Evolutionary conservation across 495 filamentous ascomycete species (phyloP), one percentile per base, ranked within the genome.

Genomic region (Mytilinidion resinicola): DNA sequence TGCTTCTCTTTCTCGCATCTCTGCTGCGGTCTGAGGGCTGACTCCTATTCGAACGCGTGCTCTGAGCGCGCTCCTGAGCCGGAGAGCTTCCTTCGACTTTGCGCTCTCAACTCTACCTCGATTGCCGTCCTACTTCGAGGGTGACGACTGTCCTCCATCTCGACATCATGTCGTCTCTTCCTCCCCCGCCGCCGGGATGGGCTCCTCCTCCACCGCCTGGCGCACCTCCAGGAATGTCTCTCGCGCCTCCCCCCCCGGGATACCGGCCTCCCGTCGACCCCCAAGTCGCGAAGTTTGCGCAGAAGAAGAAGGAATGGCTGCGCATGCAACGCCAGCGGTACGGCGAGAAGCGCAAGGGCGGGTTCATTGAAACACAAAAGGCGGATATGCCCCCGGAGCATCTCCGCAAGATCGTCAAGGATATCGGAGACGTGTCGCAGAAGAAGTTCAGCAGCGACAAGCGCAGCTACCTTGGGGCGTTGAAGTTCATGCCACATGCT

Each of bases 401-500:
- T 84, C 70, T 97, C 68, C 89, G 95, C 59, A 99, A 99, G 77
- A 96, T 96, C 60, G 90, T 99, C 50, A 90, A 86, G 73, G 95
- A 99, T 73, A 97, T 99, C 69, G 95, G 95, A 60, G 95, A 99
- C 78, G 93, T 99, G 43, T 96, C 91, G 47, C 95, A 99, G 74
- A 96, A 96, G 77, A 99, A 97, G 73, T 97, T 96, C 78, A 96
- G 88, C 68, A 96, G 86, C 68, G 95, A 99, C 77, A 99, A 99
- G 79, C 85, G 95, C 56, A 95, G 89, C 71, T 99, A 99, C 75
- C 81, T 99, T 25, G 95, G 95, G 51, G 92, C 95, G 43, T 73
- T 99, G 60, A 99, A 99, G 75, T 99, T 96, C 73, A 99, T 99
- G 95, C 95, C 95, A 1, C 95, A 99, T 70, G 95, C 95, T n/a